phyloP scores from a whole-genome alignment of 805 yeast species.

The Sungouiozyma ichnusensis region DNA sequence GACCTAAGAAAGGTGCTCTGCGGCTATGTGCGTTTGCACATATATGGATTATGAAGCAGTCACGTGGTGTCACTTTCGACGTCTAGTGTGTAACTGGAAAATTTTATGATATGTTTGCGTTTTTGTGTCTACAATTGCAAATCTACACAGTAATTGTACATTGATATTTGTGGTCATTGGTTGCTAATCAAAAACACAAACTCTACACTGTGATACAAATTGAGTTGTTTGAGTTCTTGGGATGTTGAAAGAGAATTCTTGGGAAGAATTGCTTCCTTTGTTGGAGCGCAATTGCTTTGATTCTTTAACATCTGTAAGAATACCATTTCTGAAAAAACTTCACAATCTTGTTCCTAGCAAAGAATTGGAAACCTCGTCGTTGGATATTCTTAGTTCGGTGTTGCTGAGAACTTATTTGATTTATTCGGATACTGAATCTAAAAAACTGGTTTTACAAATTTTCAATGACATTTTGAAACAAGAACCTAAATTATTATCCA shows the following conservation, averaged over 20 bases:
- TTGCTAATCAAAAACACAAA: too few species aligned
- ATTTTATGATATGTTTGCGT: too few species aligned
- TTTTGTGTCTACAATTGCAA: too few species aligned
- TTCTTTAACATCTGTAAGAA: slow-evolving; percentile 18
- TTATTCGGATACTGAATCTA: slow-evolving; percentile 42
- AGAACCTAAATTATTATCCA: slow-evolving; percentile 28
- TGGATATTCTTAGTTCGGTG: slow-evolving; percentile 24
- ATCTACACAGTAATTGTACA: too few species aligned
- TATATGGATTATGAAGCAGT: too few species aligned
- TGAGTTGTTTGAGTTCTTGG: too few species aligned
- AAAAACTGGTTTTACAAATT: slow-evolving; percentile 32
- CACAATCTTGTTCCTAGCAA: slow-evolving; percentile 12
- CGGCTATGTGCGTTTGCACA: too few species aligned
- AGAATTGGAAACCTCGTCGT: slow-evolving; percentile 13
- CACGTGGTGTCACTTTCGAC: too few species aligned
- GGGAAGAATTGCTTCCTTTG: slow-evolving; percentile 18
- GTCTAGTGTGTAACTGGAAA: too few species aligned
- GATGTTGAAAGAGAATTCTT: slow-evolving; percentile 2
- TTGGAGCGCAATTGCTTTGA: slow-evolving; percentile 14
- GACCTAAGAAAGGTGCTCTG: too few species aligned
- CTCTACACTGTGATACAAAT: too few species aligned
- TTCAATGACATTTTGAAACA: slow-evolving; percentile 30
- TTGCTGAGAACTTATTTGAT: slow-evolving; percentile 40
- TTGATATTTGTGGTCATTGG: too few species aligned
- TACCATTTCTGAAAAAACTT: slow-evolving; percentile 21